Base-by-base conservation (phyloP, 768 basidiomycete species). In the Harrya chromipes region DNA sequence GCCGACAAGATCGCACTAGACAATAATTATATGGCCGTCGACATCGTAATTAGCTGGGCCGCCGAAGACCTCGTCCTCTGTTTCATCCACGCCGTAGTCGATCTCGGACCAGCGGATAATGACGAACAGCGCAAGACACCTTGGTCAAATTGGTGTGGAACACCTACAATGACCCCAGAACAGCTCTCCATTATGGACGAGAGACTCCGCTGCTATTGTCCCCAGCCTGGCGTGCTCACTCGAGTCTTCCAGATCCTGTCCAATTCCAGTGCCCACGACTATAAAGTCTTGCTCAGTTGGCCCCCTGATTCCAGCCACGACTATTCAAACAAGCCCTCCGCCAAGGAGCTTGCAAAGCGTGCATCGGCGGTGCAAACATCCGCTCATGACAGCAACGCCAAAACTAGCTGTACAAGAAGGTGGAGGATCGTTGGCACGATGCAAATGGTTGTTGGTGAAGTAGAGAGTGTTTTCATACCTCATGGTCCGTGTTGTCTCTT, bases 81-180 rank as follows among this genome's bases (percentile, higher is more conserved):
- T 67, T 94, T 94, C 73, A 81, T 92, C 42, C 90, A 94, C 60
- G 90, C 90, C 36, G 82, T 82, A 27, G 80, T 81, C 52, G 89
- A 92, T 75, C 76, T 88, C 50, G 76, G 67, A 13, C 74, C 78
- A 44, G 71, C 69, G 10, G 87, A 91, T 74, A 88, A 90, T 59
- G 85, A 90, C 67, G 87, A 90, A 66, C 67, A 69, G 35, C 68
- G 78, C 67, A 90, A 86, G 69, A 83, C 86, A 1, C 69, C 75
- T 27, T 93, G 90, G 90, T 78, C 88, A 2, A 92, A 90, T 64
- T 93, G 90, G 90, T 93, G 90, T 68, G 87, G 87, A 47, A 91
- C 90, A 0, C 84, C 84, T 4, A 66, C 64, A 44, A 79, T 92
- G 80, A 67, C 62, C 61, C 45, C 59, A 50, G 74, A 82, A 19